A percentile compares a stretch with the other conserved stretches of the same genome.
Conservation (phyloP, 768 basidiomycete genomes). For the Tulasnella sp. region DNA sequence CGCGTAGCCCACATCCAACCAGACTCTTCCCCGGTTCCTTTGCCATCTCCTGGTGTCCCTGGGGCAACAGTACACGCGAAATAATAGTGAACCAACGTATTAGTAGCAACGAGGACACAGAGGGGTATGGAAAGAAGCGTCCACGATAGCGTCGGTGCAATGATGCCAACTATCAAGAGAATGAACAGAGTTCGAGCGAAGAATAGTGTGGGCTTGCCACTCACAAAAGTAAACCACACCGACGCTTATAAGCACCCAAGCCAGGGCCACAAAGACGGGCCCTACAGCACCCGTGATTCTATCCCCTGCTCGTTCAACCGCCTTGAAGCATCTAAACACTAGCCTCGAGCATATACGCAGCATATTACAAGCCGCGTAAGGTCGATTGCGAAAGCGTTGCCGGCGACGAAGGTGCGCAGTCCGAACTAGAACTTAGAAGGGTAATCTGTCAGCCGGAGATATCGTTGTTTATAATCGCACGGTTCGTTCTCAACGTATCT, state of each 20-base stretch:
- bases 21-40: constrained; percentile 27
- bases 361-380: too few relatives aligned
- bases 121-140: constrained; percentile 50
- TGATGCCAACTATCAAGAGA: constrained; percentile 56
- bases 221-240: constrained; percentile 74
- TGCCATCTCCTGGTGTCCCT: constrained; percentile 55
- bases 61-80: constrained; percentile 68
- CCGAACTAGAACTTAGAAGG: too few relatives aligned
- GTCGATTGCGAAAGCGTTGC: too few relatives aligned
- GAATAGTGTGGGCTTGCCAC: constrained; percentile 26
- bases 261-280: constrained; percentile 78
- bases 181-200: background rate
- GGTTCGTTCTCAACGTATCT: too few relatives aligned
- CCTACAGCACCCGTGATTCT: constrained; percentile 80
- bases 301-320: constrained; percentile 62
- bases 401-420: too few relatives aligned
- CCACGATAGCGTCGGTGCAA: constrained; percentile 50
- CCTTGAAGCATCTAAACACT: constrained; percentile 51
- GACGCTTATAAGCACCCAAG: constrained; percentile 50
- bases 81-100: constrained; percentile 75
- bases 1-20: constrained; percentile 47
- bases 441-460: too few relatives aligned
- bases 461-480: too few relatives aligned
- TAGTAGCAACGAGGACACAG: constrained; percentile 63
- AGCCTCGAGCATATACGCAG: constrained; percentile 18